Conservation (phyloP, 2,329 filamentous ascomycete genomes). For the Ascochyta viciae-villosae region DNA sequence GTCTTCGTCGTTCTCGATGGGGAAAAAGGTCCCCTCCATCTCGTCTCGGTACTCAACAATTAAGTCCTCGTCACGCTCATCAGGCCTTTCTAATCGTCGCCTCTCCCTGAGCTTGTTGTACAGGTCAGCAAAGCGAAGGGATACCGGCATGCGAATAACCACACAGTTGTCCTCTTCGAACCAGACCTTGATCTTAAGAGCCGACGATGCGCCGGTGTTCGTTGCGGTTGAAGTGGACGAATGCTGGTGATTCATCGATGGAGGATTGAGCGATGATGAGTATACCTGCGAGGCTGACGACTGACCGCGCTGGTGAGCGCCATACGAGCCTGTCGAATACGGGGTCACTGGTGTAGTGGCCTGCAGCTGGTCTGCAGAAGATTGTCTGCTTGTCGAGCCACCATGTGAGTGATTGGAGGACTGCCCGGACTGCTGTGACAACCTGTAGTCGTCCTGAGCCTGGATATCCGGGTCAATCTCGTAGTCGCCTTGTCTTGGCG, state of each 20-base stretch:
- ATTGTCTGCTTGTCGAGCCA: conserved; percentile 44
- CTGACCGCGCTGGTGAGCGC: conserved; percentile 53
- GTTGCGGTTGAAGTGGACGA: conserved; percentile 41
- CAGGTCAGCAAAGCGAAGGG: conserved; percentile 79
- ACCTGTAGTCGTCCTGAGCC: conserved; percentile 72
- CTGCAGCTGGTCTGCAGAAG: conserved; percentile 49
- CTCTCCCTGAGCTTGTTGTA: conserved; percentile 85
- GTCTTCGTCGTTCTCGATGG: conserved; percentile 80
- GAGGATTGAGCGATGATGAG: conserved; percentile 40
- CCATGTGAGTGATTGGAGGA: conserved; percentile 49
- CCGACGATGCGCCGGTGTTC: conserved; percentile 38
- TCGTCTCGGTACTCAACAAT: conserved; percentile 89
- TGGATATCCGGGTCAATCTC: conserved; percentile 79
- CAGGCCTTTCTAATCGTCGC: conserved; percentile 69
- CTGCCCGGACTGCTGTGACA: conserved; percentile 65
- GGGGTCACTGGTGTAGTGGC: conserved; percentile 45
- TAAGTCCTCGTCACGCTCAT: conserved; percentile 68
- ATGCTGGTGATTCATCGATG: conserved; percentile 49
- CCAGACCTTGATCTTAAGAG: conserved; percentile 91
- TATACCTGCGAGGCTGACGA: conserved; percentile 41
- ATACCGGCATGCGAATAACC: conserved; percentile 83
- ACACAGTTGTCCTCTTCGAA: conserved; percentile 87
- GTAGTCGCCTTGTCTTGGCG: conserved; percentile 87
- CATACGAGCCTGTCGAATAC: conserved; percentile 48
- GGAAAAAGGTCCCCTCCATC: conserved; percentile 74